These are phyloP conservation scores for Goniomonas avonlea DNA, from an alignment of 78 protist species.

Conservation along the genomic window DNA sequence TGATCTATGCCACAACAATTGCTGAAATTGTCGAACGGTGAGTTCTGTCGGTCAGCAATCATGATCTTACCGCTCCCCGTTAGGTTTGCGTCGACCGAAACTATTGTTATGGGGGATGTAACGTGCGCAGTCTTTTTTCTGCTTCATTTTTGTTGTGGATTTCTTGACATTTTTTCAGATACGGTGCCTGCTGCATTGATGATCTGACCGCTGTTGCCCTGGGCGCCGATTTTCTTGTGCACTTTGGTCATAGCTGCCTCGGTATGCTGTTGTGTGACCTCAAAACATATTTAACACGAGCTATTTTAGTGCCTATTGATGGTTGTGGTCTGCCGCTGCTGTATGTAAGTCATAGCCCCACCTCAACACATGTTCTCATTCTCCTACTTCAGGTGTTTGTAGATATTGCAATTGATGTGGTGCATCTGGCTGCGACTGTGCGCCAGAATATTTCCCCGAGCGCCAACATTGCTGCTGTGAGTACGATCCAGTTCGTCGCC, in stretches of 20 bases:
- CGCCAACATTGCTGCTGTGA: constrained; percentile 46
- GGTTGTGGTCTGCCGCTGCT: not conserved
- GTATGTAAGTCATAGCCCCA: not conserved
- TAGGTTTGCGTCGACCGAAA: constrained; percentile 54
- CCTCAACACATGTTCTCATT: not conserved
- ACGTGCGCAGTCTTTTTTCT: constrained; percentile 76
- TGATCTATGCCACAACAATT: too few relatives aligned
- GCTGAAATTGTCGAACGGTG: too few relatives aligned
- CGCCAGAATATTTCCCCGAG: constrained; percentile 44
- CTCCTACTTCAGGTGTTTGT: constrained; percentile 83
- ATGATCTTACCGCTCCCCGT: too few relatives aligned
- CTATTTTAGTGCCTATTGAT: too few relatives aligned
- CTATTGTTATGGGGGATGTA: constrained; percentile 93
- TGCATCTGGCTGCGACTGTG: constrained; percentile 76
- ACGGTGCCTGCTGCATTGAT: constrained; percentile 94
- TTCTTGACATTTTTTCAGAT: not conserved
- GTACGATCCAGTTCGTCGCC: constrained; percentile 84
- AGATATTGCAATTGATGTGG: constrained; percentile 72
- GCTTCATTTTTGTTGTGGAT: not conserved
- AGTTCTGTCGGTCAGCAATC: not conserved
- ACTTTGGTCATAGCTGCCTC: constrained; percentile 94
- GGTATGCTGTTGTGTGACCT: constrained; percentile 48
- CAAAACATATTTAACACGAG: too few relatives aligned
- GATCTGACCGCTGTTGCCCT: constrained; percentile 84
- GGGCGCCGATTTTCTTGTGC: constrained; percentile 91